Base-by-base conservation (phyloP, 1,284 basidiomycete species). In the Trametes pubescens region DNA sequence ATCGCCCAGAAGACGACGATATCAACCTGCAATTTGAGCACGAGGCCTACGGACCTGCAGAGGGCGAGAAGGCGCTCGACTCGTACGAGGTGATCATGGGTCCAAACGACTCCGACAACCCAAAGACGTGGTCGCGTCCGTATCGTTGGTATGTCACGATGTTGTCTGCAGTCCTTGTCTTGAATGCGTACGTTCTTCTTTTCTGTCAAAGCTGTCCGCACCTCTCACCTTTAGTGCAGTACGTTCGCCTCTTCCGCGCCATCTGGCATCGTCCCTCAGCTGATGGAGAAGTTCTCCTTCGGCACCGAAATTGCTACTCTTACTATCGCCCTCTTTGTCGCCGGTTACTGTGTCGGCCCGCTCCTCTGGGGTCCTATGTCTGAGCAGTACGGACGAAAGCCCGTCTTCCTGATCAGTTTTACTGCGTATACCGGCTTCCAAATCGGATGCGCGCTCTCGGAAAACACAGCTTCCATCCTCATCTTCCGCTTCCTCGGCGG, bases 71-170 rank as follows among this genome's bases (percentile, higher is more conserved):
- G 61, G 62, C 61, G 7, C 62, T 64, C 51, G 78, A 82, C 55
- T 67, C 75, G 3, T 84, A 74, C 69, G 74, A 82, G 22, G 79
- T 84, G 11, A 66, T 56, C 66, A 80, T 81, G 66, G 72, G 73
- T n/a, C 69, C 75, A 2, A 74, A 77, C 46, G 82, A 83, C 37
- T 73, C 77, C 0, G 76, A 76, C 21, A 77, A 84, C 57, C 82
- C 87, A 16, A 75, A 89, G 82, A 91, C 85, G 66, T 91, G 89
- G 90, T 78, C 80, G 14, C 68, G 76, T 1, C n/a, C 65, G 2
- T 86, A 83, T 66, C 79, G 88, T 66, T 91, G 89, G 88, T 89
- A 85, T 69, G 75, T 93, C 16, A 93, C 91, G 3, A 68, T 78
- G 37, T 71, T 88, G 2, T 83, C 80, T 1, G 86, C 89, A 48